Evolutionary conservation across 805 yeast species (phyloP).

Genomic region (Kodamaea neixiangensis): DNA sequence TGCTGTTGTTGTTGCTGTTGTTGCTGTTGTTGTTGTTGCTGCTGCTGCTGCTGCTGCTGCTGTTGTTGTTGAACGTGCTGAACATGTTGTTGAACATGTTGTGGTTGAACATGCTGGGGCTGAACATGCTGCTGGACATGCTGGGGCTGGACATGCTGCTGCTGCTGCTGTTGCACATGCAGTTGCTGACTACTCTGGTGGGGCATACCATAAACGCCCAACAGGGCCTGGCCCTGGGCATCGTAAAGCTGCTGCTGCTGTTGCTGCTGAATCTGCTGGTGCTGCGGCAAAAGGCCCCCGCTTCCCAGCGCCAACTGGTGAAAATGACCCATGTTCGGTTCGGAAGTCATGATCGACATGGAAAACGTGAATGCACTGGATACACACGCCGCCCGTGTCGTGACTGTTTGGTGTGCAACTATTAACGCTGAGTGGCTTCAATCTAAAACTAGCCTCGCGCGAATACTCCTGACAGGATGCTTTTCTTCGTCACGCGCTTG

Average conservation of each 20-base stretch:
- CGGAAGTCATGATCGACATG: slow-evolving; percentile 18
- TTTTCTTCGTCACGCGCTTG: neutral
- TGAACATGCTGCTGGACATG: slow-evolving; percentile 10
- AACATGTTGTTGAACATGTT: neutral
- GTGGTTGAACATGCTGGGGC: slow-evolving; percentile 12
- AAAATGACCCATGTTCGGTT: slow-evolving; percentile 15
- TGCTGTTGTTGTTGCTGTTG: slow-evolving; percentile 13
- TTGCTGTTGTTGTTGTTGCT: slow-evolving; percentile 9
- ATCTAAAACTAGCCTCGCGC: neutral
- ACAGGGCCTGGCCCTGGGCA: neutral
- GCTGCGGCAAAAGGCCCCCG: slow-evolving; percentile 5
- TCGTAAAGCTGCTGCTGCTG: neutral
- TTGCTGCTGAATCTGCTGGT: neutral
- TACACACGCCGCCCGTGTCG: neutral
- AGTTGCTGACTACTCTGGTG: too few relatives aligned
- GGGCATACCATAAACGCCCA: too few relatives aligned
- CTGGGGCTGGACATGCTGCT: too few relatives aligned
- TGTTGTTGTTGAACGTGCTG: neutral
- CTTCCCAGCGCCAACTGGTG: slow-evolving; percentile 12
- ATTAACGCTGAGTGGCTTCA: neutral
- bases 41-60: slow-evolving; percentile 12
- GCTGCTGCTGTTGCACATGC: too few relatives aligned
- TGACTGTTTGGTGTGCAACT: neutral
- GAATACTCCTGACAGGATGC: neutral
- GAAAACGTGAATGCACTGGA: slow-evolving; percentile 1